phyloP scores from a whole-genome alignment of 164 flowering plant genomes.

The Hamamelis virginiana region DNA sequence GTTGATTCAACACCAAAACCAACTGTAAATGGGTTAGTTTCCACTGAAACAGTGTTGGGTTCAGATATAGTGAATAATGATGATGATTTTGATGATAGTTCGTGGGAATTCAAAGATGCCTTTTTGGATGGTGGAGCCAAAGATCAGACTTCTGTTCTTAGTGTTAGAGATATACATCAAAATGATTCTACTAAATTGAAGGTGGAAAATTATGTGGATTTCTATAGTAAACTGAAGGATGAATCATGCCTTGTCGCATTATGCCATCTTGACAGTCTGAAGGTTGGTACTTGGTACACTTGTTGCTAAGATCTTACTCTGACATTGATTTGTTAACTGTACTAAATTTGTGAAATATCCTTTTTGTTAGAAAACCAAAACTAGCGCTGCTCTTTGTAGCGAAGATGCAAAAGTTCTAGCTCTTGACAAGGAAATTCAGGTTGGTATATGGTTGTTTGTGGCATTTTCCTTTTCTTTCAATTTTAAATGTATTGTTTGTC shows the following conservation, averaged over 20 bases:
- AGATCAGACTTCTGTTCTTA: slow-evolving; percentile 19
- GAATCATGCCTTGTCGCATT: slow-evolving; percentile 34
- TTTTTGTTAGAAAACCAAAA: slow-evolving; percentile 44
- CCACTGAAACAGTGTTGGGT: slow-evolving; percentile 7
- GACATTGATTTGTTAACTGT: background rate
- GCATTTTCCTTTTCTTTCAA: background rate
- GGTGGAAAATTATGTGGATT: slow-evolving; percentile 37
- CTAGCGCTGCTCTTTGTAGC: slow-evolving; percentile 34
- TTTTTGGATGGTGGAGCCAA: slow-evolving; percentile 21
- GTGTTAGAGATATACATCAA: slow-evolving; percentile 15
- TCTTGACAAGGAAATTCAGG: slow-evolving; percentile 60
- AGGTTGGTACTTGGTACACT: slow-evolving; percentile 44
- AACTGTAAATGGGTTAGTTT: slow-evolving; percentile 26
- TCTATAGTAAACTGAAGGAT: slow-evolving; percentile 59
- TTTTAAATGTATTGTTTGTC: background rate
- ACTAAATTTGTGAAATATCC: slow-evolving; percentile 21
- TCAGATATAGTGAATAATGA: slow-evolving; percentile 24
- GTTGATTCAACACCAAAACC: slow-evolving; percentile 18
- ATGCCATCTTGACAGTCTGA: slow-evolving; percentile 51
- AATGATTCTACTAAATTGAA: slow-evolving; percentile 19
- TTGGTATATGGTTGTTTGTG: slow-evolving; percentile 12
- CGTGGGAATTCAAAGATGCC: slow-evolving; percentile 74
- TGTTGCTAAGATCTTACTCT: background rate
- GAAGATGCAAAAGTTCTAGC: slow-evolving; percentile 35
- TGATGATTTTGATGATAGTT: slow-evolving; percentile 47